Evolutionary conservation across 345 rosid species (phyloP), one percentile per base, ranked within the genome.

Genomic region (Arabis hirsuta): DNA sequence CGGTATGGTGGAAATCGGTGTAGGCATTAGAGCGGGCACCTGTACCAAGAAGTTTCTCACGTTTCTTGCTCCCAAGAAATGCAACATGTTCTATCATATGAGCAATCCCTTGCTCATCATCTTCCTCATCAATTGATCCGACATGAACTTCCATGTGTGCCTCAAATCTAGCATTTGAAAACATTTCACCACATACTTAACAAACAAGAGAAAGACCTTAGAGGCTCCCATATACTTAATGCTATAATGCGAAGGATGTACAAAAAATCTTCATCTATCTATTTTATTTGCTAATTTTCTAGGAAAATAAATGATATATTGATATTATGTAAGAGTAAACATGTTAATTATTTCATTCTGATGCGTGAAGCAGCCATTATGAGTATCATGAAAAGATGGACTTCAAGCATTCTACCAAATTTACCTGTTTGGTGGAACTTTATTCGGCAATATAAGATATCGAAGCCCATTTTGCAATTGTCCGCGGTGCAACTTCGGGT

Each of bases 11-110:
- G 81, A 95, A 95, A 86, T 95, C 99, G 39, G 99, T 95, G 86
- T 95, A 95, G 48, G 99, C 98, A 82, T 95, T 95, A 58, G 99
- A 95, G 52, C 97, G 89, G 34, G 98, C 98, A 27, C 99, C 98
- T 61, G 99, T 91, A 31, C 98, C 96, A 55, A 95, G 98, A 83
- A 95, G 94, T 76, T 95, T 95, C 77, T 95, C 99, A 31, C 99
- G 97, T 72, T 95, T 91, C 86, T 92, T 95, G 76, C 99, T 95
- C 83, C 99, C 99, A 66, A 91, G 93, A 67, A 95, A 92, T 66
- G 99, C 97, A 27, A 95, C 97, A 73, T 95, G 99, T 76, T 95
- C 99, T 69, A 95, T 95, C 99, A 95, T 95, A 87, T 95, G 99
- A 19, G 99, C 99, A 58, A 95, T 95, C 79, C 99, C 99, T 82